Percentiles rank a stretch among this genome's conserved stretches.
Conservation (phyloP, 495 filamentous ascomycete genomes). For the Penicillium steckii region DNA sequence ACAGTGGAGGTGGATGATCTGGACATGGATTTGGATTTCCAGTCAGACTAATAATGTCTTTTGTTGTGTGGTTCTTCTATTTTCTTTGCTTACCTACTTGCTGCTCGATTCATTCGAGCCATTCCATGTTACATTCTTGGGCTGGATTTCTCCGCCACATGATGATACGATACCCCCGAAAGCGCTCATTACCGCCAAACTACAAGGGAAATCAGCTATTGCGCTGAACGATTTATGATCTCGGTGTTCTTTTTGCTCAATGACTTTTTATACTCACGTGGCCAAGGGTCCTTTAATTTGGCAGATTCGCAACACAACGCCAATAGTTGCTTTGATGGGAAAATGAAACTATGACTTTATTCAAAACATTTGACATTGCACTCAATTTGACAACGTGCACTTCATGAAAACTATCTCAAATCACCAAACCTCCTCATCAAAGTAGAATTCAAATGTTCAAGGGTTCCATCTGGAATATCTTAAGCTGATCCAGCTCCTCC, state of each 20-base stretch:
- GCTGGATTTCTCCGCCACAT: conserved; percentile 4
- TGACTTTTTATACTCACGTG: neutral
- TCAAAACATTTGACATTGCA: neutral
- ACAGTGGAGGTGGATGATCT: conserved; percentile 68
- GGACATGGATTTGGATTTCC: conserved; percentile 49
- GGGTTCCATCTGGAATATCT: no score
- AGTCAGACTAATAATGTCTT: neutral
- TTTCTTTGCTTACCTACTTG: neutral
- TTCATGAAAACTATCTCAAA: neutral
- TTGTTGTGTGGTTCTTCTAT: conserved; percentile 1
- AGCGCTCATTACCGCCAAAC: conserved; percentile 6
- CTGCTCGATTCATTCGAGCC: neutral
- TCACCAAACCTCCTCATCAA: neutral
- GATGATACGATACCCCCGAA: conserved; percentile 30
- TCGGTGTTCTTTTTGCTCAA: conserved; percentile 8
- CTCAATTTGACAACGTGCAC: neutral
- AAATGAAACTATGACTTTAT: neutral
- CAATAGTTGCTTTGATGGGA: neutral
- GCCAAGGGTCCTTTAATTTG: no score
- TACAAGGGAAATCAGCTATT: conserved; percentile 4
- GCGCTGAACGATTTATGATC: conserved; percentile 22
- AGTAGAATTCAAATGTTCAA: no score
- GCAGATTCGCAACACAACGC: neutral
- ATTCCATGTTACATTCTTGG: no score
- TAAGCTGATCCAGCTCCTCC: neutral